These are phyloP conservation scores for Eutrema heterophyllum DNA, from an alignment of 345 rosid genomes.

Conservation along the genomic window DNA sequence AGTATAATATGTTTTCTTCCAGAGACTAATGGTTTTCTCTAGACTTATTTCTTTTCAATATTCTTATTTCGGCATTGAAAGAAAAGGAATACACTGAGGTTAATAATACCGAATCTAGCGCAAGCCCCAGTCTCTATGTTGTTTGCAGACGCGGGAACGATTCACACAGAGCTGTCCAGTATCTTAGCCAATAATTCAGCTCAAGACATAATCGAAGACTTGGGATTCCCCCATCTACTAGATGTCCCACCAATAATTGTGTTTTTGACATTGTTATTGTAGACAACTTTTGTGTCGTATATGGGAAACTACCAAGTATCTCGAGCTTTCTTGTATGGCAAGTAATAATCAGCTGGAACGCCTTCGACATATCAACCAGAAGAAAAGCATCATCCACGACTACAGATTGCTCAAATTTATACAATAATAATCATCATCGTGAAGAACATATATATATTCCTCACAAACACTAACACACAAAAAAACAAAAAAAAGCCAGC, in stretches of 20 bases:
- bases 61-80: no score
- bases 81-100: no score
- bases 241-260: no score
- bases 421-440: not conserved
- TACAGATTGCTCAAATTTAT: not conserved
- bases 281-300: not conserved
- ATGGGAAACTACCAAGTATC: not conserved
- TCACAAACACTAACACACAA: not conserved
- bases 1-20: not conserved
- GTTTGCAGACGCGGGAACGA: no score
- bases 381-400: not conserved
- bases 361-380: not conserved
- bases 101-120: no score
- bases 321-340: not conserved
- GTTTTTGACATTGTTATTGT: no score
- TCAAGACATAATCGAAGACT: no score
- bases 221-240: no score
- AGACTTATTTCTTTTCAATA: no score
- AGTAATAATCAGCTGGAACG: not conserved
- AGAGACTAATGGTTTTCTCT: not conserved
- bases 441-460: not conserved
- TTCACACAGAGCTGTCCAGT: no score
- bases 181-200: no score
- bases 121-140: no score
- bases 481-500: not conserved